Percentiles rank a stretch among this genome's conserved stretches.
Conservation (phyloP, 371 early-diverging fungal genomes). For the Syncephalastrum sp. region DNA sequence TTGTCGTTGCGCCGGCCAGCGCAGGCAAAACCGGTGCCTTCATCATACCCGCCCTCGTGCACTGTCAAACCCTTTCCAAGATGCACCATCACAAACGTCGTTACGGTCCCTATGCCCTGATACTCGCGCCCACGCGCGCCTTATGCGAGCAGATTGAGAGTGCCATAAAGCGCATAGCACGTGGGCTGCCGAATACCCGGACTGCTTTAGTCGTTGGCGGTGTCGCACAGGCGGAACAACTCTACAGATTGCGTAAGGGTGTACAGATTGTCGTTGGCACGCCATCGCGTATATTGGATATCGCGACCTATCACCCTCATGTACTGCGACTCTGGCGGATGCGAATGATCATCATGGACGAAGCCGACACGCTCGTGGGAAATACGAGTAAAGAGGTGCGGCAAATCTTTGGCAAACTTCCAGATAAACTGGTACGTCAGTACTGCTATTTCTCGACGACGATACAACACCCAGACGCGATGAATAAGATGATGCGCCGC, state of each 20-base stretch:
- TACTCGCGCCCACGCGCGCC: conserved; percentile 61
- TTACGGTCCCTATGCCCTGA: conserved; percentile 54
- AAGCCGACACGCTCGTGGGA: conserved; percentile 61
- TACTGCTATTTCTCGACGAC: conserved; percentile 50
- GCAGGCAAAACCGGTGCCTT: conserved; percentile 62
- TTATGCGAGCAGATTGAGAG: conserved; percentile 54
- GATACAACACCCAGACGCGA: conserved; percentile 4
- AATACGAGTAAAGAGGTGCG: conserved; percentile 33
- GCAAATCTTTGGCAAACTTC: conserved; percentile 47
- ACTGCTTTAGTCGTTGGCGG: conserved; percentile 59
- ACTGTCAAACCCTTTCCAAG: conserved; percentile 48
- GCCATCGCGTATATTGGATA: conserved; percentile 57
- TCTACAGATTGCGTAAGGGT: conserved; percentile 56
- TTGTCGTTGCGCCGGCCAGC: conserved; percentile 71
- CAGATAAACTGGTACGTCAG: conserved; percentile 42
- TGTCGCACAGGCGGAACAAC: conserved; percentile 46
- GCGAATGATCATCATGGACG: conserved; percentile 60
- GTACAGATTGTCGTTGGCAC: conserved; percentile 60
- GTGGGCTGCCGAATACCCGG: conserved; percentile 50
- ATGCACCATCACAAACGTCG: conserved; percentile 32
- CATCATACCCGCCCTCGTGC: conserved; percentile 52
- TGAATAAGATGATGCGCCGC: conserved; percentile 8
- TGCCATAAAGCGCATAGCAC: conserved; percentile 39
- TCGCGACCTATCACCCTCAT: conserved; percentile 39
- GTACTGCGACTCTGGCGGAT: conserved; percentile 46